A percentile compares a stretch with the other conserved stretches of the same genome.
Evolutionary conservation across 106 monocot genomes (phyloP).

Genomic region (Dioscorea alata): DNA sequence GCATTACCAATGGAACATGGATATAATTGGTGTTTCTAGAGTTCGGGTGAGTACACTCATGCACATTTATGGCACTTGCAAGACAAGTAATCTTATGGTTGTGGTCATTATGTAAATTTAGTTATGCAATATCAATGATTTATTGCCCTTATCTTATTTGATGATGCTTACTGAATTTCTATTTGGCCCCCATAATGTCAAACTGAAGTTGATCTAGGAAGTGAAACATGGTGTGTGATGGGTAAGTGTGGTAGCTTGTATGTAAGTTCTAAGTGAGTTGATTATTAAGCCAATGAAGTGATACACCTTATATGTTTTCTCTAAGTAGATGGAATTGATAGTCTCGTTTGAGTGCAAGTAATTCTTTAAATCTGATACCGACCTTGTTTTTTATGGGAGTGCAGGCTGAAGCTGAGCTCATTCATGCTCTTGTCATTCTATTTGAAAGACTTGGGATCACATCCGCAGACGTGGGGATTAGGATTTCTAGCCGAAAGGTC

Average conservation of each 20-base stretch:
- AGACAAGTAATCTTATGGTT: background rate
- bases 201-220: background rate
- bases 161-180: background rate
- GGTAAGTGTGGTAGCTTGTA: no score
- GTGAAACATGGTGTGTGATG: no score
- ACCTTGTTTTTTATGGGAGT: background rate
- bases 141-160: no score
- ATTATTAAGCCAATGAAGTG: no score
- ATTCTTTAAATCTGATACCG: background rate
- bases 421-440: slow-evolving; percentile 87
- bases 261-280: no score
- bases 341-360: no score
- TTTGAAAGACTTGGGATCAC: slow-evolving; percentile 88
- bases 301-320: no score
- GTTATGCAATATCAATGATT: no score
- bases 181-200: background rate
- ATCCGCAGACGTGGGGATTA: slow-evolving; percentile 82
- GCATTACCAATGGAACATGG: slow-evolving; percentile 99
- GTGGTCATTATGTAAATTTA: no score
- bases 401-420: slow-evolving; percentile 96
- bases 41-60: slow-evolving; percentile 51
- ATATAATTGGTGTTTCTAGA: slow-evolving; percentile 81
- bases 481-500: slow-evolving; percentile 95
- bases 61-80: no score
- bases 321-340: no score